A percentile compares a stretch with the other conserved stretches of the same genome.
These are phyloP conservation scores for Delitschia confertaspora DNA, from an alignment of 495 filamentous ascomycete genomes.

Conservation along the genomic window DNA sequence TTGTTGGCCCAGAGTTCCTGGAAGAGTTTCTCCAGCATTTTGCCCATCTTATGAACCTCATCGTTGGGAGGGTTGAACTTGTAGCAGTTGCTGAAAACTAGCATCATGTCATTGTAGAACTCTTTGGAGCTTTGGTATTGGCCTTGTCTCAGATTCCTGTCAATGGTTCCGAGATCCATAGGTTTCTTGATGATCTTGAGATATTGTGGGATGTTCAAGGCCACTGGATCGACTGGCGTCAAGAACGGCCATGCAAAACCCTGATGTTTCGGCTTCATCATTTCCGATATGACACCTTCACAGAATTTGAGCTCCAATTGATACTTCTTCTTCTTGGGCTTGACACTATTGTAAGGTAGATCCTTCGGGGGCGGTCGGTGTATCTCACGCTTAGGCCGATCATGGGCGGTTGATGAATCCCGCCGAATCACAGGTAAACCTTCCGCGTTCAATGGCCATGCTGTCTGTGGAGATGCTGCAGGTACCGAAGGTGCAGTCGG, in stretches of 20 bases:
- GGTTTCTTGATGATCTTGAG: conserved; percentile 90
- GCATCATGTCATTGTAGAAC: conserved; percentile 69
- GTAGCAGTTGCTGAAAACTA: conserved; percentile 83
- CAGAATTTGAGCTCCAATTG: conserved; percentile 85
- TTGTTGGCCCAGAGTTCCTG: conserved; percentile 64
- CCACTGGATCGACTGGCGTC: conserved; percentile 82
- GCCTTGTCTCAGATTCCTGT: conserved; percentile 65
- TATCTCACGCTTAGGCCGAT: conserved; percentile 85
- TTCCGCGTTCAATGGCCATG: conserved; percentile 75
- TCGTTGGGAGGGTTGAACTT: conserved; percentile 83
- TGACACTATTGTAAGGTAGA: conserved; percentile 68
- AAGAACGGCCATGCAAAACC: conserved; percentile 61
- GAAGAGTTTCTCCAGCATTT: conserved; percentile 62
- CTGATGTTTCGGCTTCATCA: conserved; percentile 64
- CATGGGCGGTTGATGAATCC: conserved; percentile 65
- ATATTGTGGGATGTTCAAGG: conserved; percentile 87
- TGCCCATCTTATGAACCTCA: conserved; percentile 58
- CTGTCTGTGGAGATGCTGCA: conserved; percentile 41
- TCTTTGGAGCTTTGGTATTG: conserved; percentile 77
- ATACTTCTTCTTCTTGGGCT: conserved; percentile 87
- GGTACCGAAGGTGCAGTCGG: conserved; percentile 40
- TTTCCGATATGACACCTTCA: conserved; percentile 67
- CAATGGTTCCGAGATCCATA: conserved; percentile 82
- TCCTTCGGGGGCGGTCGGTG: conserved; percentile 83
- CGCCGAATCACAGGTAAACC: conserved; percentile 89